Conservation (phyloP, 768 basidiomycete genomes). For the Pleurotus pulmonarius region DNA sequence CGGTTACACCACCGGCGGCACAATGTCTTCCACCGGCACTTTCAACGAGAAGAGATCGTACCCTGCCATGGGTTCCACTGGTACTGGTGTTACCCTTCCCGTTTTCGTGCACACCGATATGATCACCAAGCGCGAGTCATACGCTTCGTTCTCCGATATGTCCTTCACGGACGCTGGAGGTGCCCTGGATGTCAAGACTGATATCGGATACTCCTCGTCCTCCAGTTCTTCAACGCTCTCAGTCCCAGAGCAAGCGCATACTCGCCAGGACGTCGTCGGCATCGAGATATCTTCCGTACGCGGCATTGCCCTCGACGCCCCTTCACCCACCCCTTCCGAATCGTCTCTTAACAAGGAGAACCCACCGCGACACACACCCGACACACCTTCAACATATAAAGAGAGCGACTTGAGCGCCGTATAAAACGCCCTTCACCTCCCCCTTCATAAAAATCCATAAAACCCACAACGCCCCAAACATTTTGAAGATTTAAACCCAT, state of each 20-base stretch:
- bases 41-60: conserved; percentile 16
- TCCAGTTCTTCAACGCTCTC: conserved; percentile 27
- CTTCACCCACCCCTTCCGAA: conserved; percentile 9
- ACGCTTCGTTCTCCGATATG: conserved; percentile 44
- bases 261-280: conserved; percentile 20
- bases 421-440: conserved; percentile 8
- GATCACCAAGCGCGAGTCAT: conserved; percentile 43
- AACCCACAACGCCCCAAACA: not conserved
- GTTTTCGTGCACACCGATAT: conserved; percentile 41
- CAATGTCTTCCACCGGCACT: conserved; percentile 16
- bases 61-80: conserved; percentile 22
- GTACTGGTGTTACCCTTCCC: conserved; percentile 31
- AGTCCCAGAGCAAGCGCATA: conserved; percentile 19
- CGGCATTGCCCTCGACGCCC: not conserved
- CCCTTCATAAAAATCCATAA: not conserved
- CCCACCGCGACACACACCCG: conserved; percentile 18
- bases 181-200: conserved; percentile 29
- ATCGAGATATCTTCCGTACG: conserved; percentile 30
- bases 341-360: conserved; percentile 9
- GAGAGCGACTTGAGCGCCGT: conserved; percentile 10
- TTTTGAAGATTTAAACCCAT: not conserved
- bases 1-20: conserved; percentile 21
- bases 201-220: conserved; percentile 29
- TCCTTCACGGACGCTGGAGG: conserved; percentile 39
- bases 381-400: conserved; percentile 11